Evolutionary conservation across 768 basidiomycete species (phyloP), one percentile per base, ranked within the genome.

Genomic region (Leucosporidium creatinivorum): DNA sequence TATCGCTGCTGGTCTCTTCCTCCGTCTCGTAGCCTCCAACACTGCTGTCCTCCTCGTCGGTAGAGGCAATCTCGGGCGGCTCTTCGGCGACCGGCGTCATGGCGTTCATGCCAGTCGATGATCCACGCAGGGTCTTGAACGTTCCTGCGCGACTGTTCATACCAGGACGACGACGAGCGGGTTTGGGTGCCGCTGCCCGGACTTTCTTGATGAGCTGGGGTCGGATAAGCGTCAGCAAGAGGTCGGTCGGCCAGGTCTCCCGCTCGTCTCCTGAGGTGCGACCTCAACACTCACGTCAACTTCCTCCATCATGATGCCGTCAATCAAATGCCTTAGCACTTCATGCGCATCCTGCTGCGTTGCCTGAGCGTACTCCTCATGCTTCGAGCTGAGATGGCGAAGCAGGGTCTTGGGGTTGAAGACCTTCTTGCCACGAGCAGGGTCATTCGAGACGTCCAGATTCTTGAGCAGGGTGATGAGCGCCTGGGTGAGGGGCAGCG

Each of bases 291-390:
- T 69, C 75, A 90, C 89, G 76, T 98, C 93, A 60, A 86, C 80
- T 78, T 97, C 93, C 77, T 97, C 93, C 91, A 93, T 93, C 62
- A 90, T 85, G 83, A 93, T 89, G 25, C 87, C 88, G 77, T 96
- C 93, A 49, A 96, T 81, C 67, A 97, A 81, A 70, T 93, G 92
- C 44, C 90, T 83, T 30, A 97, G 79, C 69, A 94, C 87, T 80
- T 98, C 93, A 77, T 96, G 93, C 28, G 93, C 91, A 75, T 98
- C 93, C 77, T 96, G 93, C 77, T 98, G 93, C 12, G 89, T 86
- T 77, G 93, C 93, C 75, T 93, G 93, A 55, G 89, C 85, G 74
- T 96, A 98, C 75, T 98, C 93, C 71, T 92, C 91, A 76, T 93
- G 89, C 79, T 94, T 96, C 73, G 82, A 81, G 4, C 91, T 89